Evolutionary conservation across 768 basidiomycete genomes (phyloP), one percentile per base, ranked within the genome.

Genomic region (Mycena maculata): DNA sequence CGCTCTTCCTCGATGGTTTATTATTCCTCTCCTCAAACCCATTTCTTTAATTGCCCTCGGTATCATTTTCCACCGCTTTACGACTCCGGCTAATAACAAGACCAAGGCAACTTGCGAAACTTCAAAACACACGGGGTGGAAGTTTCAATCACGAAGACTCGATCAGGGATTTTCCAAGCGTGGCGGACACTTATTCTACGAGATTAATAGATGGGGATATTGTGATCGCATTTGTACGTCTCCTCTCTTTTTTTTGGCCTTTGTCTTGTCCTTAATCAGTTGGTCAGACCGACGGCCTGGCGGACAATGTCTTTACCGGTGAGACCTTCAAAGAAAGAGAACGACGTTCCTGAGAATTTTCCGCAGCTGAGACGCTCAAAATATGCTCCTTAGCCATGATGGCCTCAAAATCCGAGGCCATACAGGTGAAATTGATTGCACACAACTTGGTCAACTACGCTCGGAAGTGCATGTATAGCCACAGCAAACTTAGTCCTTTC

Each of bases 401-500:
- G 13, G 75, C 83, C 50, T 85, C 84, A 16, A 84, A 82, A 5
- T 72, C 87, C 1, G 92, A 93, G 67, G 86, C 86, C 39, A 76
- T 81, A 33, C 87, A 88, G 73, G 91, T 88, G 3, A 89, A 93
- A 73, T 78, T 79, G 16, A 90, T 95, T 76, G 91, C 93, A 9
- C 88, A 93, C 72, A 85, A 88, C 23, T 81, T 93, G 54, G 87
- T 94, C 3, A 84, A 90, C 36, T 91, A 92, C 72, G 86, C 93
- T 3, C 83, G 82, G 65, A 77, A 81, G 28, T 92, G 91, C 74
- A 94, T 95, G 93, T 80, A 78, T 65, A 89, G 87, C 73, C 86
- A 84, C 67, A 81, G 89, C n/a, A n/a, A n/a, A 71, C 82, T 86
- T 31, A 92, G 90, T 76, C 93, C 93, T 2, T 95, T 94, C 71